Percentiles rank a stretch among this genome's conserved stretches.
Evolutionary conservation across 495 filamentous ascomycete species (phyloP).

Genomic region (Thermochaetoides thermophila): DNA sequence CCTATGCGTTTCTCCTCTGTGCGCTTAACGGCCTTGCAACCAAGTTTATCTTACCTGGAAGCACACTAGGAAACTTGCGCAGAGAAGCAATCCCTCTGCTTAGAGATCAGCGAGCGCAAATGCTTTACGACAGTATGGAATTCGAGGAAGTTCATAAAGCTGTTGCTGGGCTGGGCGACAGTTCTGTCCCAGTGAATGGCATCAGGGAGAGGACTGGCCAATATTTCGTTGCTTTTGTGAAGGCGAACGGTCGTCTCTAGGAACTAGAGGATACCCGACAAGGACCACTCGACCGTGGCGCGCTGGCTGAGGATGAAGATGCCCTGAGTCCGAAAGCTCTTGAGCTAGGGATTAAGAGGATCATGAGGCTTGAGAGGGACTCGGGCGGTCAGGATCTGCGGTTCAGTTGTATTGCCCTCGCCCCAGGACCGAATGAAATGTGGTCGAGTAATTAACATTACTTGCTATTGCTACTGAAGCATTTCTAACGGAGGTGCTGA

Average conservation of each 20-base stretch:
- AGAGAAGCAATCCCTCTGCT: conserved; percentile 29
- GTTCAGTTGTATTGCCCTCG: conserved; percentile 43
- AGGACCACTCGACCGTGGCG: conserved; percentile 59
- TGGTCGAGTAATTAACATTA: too few relatives aligned
- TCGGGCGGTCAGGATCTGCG: conserved; percentile 28
- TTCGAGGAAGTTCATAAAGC: conserved; percentile 57
- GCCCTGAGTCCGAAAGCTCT: conserved; percentile 51
- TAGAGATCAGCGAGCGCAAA: conserved; percentile 44
- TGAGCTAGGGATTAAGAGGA: conserved; percentile 41
- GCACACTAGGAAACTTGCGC: conserved; percentile 26
- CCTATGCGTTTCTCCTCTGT: conserved; percentile 69
- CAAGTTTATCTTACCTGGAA: conserved; percentile 29
- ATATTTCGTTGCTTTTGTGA: conserved; percentile 71
- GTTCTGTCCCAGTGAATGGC: conserved; percentile 37
- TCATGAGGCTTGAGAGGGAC: conserved; percentile 35
- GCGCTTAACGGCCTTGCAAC: conserved; percentile 41
- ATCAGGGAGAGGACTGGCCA: conserved; percentile 34
- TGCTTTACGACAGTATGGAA: conserved; percentile 54
- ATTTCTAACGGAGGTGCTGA: too few relatives aligned
- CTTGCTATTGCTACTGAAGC: too few relatives aligned
- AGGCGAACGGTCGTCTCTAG: conserved; percentile 55
- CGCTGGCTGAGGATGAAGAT: conserved; percentile 47
- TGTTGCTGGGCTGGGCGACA: conserved; percentile 54
- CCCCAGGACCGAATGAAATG: too few relatives aligned
- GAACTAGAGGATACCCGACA: conserved; percentile 62